phyloP scores from a whole-genome alignment of 78 protist species.

The Pigoraptor vietnamica region DNA sequence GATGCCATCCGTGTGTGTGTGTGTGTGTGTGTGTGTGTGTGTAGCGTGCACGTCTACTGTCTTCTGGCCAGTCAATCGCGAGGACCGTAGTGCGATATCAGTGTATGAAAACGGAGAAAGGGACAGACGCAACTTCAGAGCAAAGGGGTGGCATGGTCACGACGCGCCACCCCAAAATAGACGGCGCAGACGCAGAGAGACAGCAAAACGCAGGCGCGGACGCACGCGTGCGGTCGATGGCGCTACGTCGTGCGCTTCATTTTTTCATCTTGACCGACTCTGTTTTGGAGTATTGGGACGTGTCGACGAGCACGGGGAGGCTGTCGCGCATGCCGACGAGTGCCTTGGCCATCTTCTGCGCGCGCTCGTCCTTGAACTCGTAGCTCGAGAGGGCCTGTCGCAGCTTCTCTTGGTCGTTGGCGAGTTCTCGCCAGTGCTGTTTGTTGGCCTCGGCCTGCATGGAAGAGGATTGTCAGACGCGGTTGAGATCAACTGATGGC shows the following conservation, averaged over 20 bases:
- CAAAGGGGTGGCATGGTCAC: no score
- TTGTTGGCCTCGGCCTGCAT: not conserved
- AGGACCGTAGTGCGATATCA: not conserved
- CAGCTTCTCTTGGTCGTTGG: not conserved
- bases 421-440: not conserved
- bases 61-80: not conserved
- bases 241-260: not conserved
- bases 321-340: not conserved
- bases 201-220: not conserved
- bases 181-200: not conserved
- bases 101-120: not conserved
- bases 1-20: not conserved
- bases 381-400: not conserved
- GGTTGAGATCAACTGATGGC: not conserved
- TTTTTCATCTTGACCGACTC: not conserved
- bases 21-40: not conserved
- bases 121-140: not conserved
- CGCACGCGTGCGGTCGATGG: not conserved
- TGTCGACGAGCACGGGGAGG: not conserved
- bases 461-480: no score
- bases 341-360: not conserved
- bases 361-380: not conserved
- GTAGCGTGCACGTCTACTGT: not conserved
- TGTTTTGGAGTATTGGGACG: not conserved
- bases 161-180: not conserved